Evolutionary conservation across 1,139 yeast genomes (phyloP).

Genomic region (Tardiomyces depauwii): DNA sequence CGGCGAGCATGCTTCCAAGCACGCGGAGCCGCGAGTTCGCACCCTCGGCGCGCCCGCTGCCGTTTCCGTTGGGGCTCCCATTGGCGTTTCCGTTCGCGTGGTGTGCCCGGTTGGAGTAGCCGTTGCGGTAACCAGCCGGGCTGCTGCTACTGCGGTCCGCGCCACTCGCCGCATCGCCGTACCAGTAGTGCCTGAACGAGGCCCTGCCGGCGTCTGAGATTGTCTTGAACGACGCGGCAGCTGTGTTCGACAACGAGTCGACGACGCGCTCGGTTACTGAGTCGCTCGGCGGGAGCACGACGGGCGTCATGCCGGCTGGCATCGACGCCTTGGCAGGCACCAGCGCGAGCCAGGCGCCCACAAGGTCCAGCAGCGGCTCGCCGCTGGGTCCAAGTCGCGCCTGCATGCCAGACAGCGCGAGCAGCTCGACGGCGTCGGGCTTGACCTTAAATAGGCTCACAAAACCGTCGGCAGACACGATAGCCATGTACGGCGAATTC

Average conservation of each 20-base stretch:
- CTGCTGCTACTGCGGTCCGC: neutral
- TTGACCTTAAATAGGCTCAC: constrained; percentile 12
- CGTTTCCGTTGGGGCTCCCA: neutral
- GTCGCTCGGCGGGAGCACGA: constrained; percentile 20
- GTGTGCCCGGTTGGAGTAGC: neutral
- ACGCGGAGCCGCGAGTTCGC: neutral
- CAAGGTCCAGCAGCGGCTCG: constrained; percentile 15
- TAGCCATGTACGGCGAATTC: neutral
- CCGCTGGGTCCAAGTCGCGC: constrained; percentile 13
- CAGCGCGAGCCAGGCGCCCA: constrained; percentile 19
- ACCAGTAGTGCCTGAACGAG: constrained; percentile 15
- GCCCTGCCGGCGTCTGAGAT: constrained; percentile 21
- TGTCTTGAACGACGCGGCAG: constrained; percentile 20
- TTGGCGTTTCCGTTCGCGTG: too few relatives aligned
- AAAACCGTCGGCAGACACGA: constrained; percentile 8
- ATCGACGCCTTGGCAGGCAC: neutral
- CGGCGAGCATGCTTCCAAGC: constrained; percentile 6
- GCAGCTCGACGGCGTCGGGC: constrained; percentile 7
- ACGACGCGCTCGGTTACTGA: constrained; percentile 19
- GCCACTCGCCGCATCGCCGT: neutral
- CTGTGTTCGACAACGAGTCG: constrained; percentile 18
- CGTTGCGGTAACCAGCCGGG: neutral
- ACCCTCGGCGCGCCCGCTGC: neutral
- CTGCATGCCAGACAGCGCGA: constrained; percentile 15
- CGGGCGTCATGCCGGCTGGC: constrained; percentile 13